Evolutionary conservation across 164 flowering plant genomes (phyloP).

Genomic region (Chimonanthus salicifolius): DNA sequence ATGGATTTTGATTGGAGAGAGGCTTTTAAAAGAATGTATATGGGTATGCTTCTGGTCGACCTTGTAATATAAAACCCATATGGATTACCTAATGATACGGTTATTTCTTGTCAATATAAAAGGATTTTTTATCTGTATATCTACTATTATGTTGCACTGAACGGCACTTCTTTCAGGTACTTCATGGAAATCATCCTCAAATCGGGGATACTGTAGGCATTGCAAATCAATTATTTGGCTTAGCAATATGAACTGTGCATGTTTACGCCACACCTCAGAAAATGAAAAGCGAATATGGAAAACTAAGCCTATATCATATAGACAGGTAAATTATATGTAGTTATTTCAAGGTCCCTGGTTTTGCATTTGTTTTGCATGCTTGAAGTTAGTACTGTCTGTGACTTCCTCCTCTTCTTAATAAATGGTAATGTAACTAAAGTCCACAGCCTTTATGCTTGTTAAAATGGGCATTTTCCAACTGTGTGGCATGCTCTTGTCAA

Average conservation of each 20-base stretch:
- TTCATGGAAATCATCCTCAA: slow-evolving; percentile 26
- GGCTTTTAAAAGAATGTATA: slow-evolving; percentile 41
- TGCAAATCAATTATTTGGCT: slow-evolving; percentile 71
- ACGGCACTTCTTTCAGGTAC: slow-evolving; percentile 31
- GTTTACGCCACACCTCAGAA: slow-evolving; percentile 12
- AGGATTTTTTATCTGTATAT: neutral
- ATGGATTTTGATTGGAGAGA: slow-evolving; percentile 42
- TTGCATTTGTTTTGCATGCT: neutral
- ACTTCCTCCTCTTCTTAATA: neutral
- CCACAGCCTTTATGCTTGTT: no score
- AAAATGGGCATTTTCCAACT: no score
- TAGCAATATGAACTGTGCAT: slow-evolving; percentile 37
- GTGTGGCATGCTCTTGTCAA: neutral
- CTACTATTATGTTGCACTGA: neutral
- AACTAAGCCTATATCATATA: slow-evolving; percentile 37
- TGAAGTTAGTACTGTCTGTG: neutral
- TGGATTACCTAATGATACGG: neutral
- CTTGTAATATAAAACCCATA: neutral
- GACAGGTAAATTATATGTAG: slow-evolving; percentile 41
- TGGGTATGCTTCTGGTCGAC: slow-evolving; percentile 32
- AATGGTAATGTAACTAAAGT: no score
- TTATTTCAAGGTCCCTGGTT: neutral
- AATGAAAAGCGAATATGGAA: slow-evolving; percentile 18
- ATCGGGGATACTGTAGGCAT: slow-evolving; percentile 57
- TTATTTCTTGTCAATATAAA: neutral